phyloP scores from a whole-genome alignment of 768 basidiomycete species.

The Lactarius deliciosus region DNA sequence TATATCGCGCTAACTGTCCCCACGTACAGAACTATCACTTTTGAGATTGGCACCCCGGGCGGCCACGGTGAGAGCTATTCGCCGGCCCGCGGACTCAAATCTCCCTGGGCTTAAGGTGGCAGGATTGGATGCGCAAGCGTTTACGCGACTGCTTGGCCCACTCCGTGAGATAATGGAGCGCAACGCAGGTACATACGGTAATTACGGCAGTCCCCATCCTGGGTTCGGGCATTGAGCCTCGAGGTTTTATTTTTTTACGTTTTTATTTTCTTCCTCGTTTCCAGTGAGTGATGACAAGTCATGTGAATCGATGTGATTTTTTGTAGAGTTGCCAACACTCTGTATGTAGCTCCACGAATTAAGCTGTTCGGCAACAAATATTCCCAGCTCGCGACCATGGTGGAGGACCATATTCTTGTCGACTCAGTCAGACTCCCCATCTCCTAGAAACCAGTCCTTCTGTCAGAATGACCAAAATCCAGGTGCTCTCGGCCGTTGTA shows the following conservation, averaged over 20 bases:
- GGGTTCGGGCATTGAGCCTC: constrained; percentile 17
- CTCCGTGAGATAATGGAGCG: constrained; percentile 92
- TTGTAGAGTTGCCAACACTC: background rate
- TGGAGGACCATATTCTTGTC: background rate
- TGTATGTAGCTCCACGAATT: background rate
- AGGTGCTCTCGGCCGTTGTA: background rate
- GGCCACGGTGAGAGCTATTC: constrained; percentile 89
- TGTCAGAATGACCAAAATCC: background rate
- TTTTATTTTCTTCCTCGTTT: constrained; percentile 2
- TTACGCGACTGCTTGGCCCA: constrained; percentile 91
- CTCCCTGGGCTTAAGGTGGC: constrained; percentile 84
- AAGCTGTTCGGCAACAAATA: background rate
- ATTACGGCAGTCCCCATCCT: constrained; percentile 17
- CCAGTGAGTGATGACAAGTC: constrained; percentile 5
- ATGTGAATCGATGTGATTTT: constrained; percentile 11
- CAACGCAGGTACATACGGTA: constrained; percentile 69
- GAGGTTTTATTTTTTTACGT: background rate
- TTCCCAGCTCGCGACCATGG: background rate
- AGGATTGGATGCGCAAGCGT: constrained; percentile 88
- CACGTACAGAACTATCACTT: constrained; percentile 76
- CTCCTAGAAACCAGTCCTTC: background rate
- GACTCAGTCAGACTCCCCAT: too few species aligned
- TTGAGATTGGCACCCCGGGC: constrained; percentile 88
- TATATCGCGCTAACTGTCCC: constrained; percentile 20
- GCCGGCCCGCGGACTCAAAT: constrained; percentile 44